phyloP scores from a whole-genome alignment of 1,284 basidiomycete genomes.

The Moesziomyces parantarcticus region DNA sequence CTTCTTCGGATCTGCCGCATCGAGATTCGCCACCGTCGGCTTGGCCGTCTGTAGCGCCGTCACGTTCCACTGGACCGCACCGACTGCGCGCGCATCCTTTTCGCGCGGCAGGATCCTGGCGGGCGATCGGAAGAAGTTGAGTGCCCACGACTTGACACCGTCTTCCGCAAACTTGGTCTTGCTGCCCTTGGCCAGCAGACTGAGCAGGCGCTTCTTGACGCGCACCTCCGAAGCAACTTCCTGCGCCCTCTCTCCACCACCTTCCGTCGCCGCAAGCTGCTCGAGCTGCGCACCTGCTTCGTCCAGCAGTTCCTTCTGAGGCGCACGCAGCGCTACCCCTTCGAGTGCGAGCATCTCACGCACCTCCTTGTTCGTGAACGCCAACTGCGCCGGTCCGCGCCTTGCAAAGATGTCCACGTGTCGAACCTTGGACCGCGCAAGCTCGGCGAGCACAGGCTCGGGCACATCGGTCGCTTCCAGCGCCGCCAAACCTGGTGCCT shows the following conservation, averaged over 20 bases:
- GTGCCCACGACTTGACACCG: constrained; percentile 50
- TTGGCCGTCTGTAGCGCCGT: constrained; percentile 28
- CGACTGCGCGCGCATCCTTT: constrained; percentile 6
- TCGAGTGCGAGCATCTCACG: constrained; percentile 86
- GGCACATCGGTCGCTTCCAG: constrained; percentile 85
- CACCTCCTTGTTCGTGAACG: constrained; percentile 94
- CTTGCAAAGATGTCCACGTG: constrained; percentile 87
- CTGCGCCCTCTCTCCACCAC: constrained; percentile 9
- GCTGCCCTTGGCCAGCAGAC: constrained; percentile 78
- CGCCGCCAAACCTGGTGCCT: constrained; percentile 69
- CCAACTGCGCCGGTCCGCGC: constrained; percentile 86
- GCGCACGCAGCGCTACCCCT: constrained; percentile 75
- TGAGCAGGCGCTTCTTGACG: constrained; percentile 71
- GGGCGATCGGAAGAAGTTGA: constrained; percentile 60
- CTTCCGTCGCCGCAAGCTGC: constrained; percentile 29
- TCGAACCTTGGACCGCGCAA: constrained; percentile 75
- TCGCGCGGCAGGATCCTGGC: constrained; percentile 40
- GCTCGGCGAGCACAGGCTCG: constrained; percentile 77
- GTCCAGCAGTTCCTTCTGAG: constrained; percentile 67
- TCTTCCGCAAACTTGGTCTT: constrained; percentile 65
- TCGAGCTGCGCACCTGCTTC: constrained; percentile 57
- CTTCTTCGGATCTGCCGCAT: constrained; percentile 31
- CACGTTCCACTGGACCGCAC: constrained; percentile 52
- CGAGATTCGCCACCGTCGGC: constrained; percentile 23
- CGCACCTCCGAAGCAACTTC: constrained; percentile 60